Base-by-base conservation (phyloP, 306 rosid species). In the Prunus mira region DNA sequence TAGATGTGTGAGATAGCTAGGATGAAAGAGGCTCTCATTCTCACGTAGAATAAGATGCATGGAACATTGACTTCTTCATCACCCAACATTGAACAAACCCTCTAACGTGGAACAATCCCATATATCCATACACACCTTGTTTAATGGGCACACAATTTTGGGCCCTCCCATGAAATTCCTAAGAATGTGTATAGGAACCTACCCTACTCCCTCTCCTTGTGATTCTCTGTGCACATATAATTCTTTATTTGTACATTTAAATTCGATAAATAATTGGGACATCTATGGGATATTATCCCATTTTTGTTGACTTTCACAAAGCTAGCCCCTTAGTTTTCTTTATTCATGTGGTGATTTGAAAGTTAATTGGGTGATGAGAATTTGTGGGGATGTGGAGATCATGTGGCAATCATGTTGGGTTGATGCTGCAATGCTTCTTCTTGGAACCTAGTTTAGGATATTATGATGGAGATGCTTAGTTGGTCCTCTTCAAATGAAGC, bases 21-120 rank as follows among this genome's bases (percentile, higher is more conserved):
- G 19, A 27, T 51, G 61, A 38, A 27, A 27, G 28, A 46, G 61
- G 69, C 72, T 61, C 57, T 83, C 83, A 78, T 76, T 41, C 60
- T 56, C 78, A 60, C 58, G 84, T 82, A 84, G 72, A 51, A 91
- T 88, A 86, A 83, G 89, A 27, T 41, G 67, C 67, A 77, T 86
- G 81, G 86, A 78, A 82, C 87, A 72, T 88, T 80, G 87, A 84
- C 84, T 55, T 75, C 69, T 62, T 49, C 47, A 3, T n/a, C 25
- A 43, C 51, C 51, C 45, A 28, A 50, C 61, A 62, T 73, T 46
- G 74, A 61, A 84, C 58, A 54, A 65, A 19, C 52, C 38, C 38
- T 49, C 30, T 63, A 54, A 77, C 58, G 24, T 58, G 22, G 34
- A 45, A 28, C 78, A 74, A 68, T 65, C 79, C 58, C 71, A 41